These are phyloP conservation scores for Chimonanthus salicifolius DNA, from an alignment of 164 flowering plant species.

Conservation along the genomic window DNA sequence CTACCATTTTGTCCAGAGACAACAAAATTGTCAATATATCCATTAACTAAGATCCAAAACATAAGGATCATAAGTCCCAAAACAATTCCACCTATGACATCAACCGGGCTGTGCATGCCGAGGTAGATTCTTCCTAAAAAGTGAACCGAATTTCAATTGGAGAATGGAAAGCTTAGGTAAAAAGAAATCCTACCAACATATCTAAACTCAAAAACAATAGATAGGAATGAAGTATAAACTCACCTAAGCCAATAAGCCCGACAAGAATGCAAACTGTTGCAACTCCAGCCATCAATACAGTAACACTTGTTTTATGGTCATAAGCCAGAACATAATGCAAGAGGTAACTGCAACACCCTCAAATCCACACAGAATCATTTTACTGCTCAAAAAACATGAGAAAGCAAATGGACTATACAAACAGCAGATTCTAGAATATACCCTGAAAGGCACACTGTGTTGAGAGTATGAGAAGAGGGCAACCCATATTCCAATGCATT, in stretches of 20 bases:
- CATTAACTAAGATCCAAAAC: slow-evolving; percentile 65
- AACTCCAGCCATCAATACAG: slow-evolving; percentile 29
- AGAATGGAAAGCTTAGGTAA: neutral
- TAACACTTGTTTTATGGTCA: slow-evolving; percentile 23
- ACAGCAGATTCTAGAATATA: slow-evolving; percentile 20
- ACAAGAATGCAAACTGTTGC: slow-evolving; percentile 47
- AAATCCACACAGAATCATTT: neutral
- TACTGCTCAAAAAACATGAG: neutral
- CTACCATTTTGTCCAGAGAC: slow-evolving; percentile 83
- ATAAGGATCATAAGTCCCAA: slow-evolving; percentile 63
- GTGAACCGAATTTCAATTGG: slow-evolving; percentile 17
- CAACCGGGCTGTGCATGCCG: slow-evolving; percentile 95
- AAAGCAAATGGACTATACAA: slow-evolving; percentile 3
- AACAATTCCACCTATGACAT: slow-evolving; percentile 65
- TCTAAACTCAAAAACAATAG: neutral
- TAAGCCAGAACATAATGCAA: slow-evolving; percentile 45
- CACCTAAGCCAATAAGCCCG: slow-evolving; percentile 66
- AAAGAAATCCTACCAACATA: slow-evolving; percentile 1
- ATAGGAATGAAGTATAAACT: slow-evolving; percentile 4
- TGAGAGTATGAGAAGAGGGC: slow-evolving; percentile 97
- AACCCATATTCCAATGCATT: slow-evolving; percentile 95
- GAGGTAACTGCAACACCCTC: slow-evolving; percentile 46
- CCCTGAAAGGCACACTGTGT: slow-evolving; percentile 97
- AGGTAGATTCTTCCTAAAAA: slow-evolving; percentile 92
- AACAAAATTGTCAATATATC: slow-evolving; percentile 56